Evolutionary conservation across 2,329 filamentous ascomycete genomes (phyloP), one percentile per base, ranked within the genome.

Genomic region (Hypoxylon sp.): DNA sequence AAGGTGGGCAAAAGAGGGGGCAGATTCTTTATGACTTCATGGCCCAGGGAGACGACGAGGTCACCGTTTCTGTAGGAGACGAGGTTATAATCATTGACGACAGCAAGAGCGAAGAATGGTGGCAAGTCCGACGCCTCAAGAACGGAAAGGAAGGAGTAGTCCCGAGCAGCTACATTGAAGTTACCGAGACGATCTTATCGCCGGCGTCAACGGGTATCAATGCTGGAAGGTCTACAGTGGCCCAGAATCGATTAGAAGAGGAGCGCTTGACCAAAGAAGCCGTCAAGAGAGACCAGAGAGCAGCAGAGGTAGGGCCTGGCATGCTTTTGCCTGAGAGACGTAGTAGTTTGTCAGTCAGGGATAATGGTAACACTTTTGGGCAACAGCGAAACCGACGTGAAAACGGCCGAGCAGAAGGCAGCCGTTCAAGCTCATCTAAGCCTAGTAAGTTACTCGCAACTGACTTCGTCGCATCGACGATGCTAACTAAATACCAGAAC

Each of bases 81-180:
- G 95, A 99, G 76, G 95, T 99, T 43, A 83, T 97, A 46, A 84
- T 99, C 59, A 79, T 98, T 61, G 95, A 99, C 77, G 94, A 98
- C 76, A 89, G 85, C 34, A 96, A 94, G 81, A 98, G 94, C 69
- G 94, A 98, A 65, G 96, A 99, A 78, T 99, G 96, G 96, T 98
- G 96, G 95, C 94, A 96, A 84, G 93, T 99, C 36, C 89, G 92
- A 65, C 89, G 94, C 36, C 77, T 98, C 69, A 97, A 94, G 82
- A 98, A 94, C 77, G 93, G 93, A 73, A 96, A 94, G 77, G 93
- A 98, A 81, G 96, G 96, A 41, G 96, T 99, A 25, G 94, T 99
- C 7, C 96, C 96, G 13, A 96, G 94, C 83, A 97, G 93, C 80
- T 99, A 98, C 76, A 91, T 99, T 73, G 95, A 99, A 79, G 84